Base-by-base conservation (phyloP, 2,329 filamentous ascomycete species). In the Colletotrichum orchidophilum region DNA sequence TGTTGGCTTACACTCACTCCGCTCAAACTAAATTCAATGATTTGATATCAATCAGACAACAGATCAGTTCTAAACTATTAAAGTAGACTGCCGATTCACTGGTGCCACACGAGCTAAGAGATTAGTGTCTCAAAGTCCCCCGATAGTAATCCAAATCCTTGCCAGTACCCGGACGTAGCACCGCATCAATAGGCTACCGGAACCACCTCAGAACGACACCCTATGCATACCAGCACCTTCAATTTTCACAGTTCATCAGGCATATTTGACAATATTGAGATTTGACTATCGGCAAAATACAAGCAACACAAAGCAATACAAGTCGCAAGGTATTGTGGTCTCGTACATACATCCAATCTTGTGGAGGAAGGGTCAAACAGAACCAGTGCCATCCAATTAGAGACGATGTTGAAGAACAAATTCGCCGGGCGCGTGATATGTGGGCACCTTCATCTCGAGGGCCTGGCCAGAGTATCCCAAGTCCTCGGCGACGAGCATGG, bases 381-480 rank as follows among this genome's bases (percentile, higher is more conserved):
- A 71, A 49, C 21, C 11, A 33, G 29, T 54, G 58, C 53, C 58
- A 18, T 24, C 26, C 13, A 7, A 31, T 79, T 78, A 87, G 46
- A 87, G 76, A 58, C 85, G 84, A 73, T 77, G 80, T 1, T 77
- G 74, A 24, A 86, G 77, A 4, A 75, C 74, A 8, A 80, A 61
- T 75, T 88, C 87, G 5, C 86, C 86, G 0, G 87, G 89, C 0
- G 87, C 89, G 71, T 91, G 81, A 77, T 92, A 92, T 11, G 83
- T 85, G 1, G 90, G 90, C 3, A 92, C 92, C 82, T 90, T 92
- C 93, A 96, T 96, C 52, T 94, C 91, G 73, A 96, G 84, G 11
- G 91, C 92, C 33, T 85, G 85, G 33, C 93, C 93, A 42, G 87
- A 90, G 81, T 95, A 94, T 3, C 91, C 93, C 21, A 95, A 82